phyloP scores from a whole-genome alignment of 345 rosid genomes.

The Brassica rapa region DNA sequence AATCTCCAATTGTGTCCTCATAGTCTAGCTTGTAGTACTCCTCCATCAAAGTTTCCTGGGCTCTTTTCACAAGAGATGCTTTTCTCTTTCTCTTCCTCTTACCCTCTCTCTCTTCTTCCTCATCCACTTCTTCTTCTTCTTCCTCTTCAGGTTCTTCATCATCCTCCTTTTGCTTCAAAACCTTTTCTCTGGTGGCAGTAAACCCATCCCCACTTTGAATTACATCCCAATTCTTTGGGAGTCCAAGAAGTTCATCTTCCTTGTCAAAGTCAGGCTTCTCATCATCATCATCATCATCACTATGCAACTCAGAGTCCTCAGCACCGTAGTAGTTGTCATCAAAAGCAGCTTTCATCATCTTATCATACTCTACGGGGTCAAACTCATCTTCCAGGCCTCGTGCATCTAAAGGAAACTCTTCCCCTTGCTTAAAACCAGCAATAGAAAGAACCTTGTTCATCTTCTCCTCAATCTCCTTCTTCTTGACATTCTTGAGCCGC shows the following conservation, averaged over 20 bases:
- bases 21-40: slow-evolving; percentile 90
- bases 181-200: slow-evolving; percentile 61
- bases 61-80: slow-evolving; percentile 62
- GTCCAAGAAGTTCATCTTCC: slow-evolving; percentile 86
- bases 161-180: slow-evolving; percentile 44
- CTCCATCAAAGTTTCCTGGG: slow-evolving; percentile 76
- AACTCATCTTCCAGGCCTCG: slow-evolving; percentile 71
- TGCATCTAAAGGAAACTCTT: slow-evolving; percentile 42
- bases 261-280: slow-evolving; percentile 83
- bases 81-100: slow-evolving; percentile 72
- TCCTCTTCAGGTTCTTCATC: slow-evolving; percentile 14
- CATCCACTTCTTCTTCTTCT: slow-evolving; percentile 28
- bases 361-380: slow-evolving; percentile 76
- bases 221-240: slow-evolving; percentile 71
- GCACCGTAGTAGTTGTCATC: slow-evolving; percentile 62
- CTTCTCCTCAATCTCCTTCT: slow-evolving; percentile 77
- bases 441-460: slow-evolving; percentile 65
- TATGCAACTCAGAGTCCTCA: slow-evolving; percentile 56
- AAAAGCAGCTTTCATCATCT: slow-evolving; percentile 73
- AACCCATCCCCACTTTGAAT: slow-evolving; percentile 59
- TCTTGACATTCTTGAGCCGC: slow-evolving; percentile 87
- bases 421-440: slow-evolving; percentile 65
- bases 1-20: slow-evolving; percentile 81
- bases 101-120: slow-evolving; percentile 33
- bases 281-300: slow-evolving; percentile 45